Evolutionary conservation across 805 yeast species (phyloP).

Genomic region (Pichia exigua): DNA sequence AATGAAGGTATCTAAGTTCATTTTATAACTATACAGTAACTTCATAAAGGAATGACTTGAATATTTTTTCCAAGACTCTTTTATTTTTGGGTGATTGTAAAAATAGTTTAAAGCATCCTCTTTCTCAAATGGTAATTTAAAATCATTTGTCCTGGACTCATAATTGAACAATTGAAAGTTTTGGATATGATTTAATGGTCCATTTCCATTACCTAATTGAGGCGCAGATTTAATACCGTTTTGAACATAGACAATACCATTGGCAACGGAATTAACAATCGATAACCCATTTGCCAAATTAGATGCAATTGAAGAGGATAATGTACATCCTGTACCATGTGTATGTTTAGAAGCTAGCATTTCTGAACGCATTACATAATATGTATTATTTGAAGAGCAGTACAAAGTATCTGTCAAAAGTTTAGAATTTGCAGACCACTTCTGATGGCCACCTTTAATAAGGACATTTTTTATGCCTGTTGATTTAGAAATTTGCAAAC

Average conservation of each 20-base stretch:
- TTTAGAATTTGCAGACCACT: slow-evolving; percentile 1
- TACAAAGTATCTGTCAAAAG: slow-evolving; percentile 10
- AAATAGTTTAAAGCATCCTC: slow-evolving; percentile 40
- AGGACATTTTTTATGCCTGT: slow-evolving; percentile 5
- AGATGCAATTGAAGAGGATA: slow-evolving; percentile 74
- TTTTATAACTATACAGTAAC: slow-evolving; percentile 41
- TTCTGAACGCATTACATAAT: slow-evolving; percentile 4
- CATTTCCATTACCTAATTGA: slow-evolving; percentile 32
- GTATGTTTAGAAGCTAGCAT: slow-evolving; percentile 33
- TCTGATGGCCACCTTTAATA: slow-evolving; percentile 22
- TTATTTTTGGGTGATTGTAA: slow-evolving; percentile 47
- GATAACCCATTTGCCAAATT: slow-evolving; percentile 51
- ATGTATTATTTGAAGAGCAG: background rate
- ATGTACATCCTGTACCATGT: slow-evolving; percentile 90
- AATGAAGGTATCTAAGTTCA: slow-evolving; percentile 43
- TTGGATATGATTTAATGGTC: slow-evolving; percentile 65
- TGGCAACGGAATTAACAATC: slow-evolving; percentile 42
- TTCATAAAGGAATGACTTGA: slow-evolving; percentile 55
- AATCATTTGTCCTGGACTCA: background rate
- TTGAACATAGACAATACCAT: slow-evolving; percentile 60
- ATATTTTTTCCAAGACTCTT: slow-evolving; percentile 50
- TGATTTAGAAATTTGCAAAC: background rate
- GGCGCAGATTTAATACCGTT: slow-evolving; percentile 45
- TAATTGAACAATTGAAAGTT: background rate
- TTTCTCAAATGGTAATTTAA: slow-evolving; percentile 16